Evolutionary conservation across 2,329 filamentous ascomycete genomes (phyloP), one percentile per base, ranked within the genome.

Genomic region (Rhynchosporium graminicola): DNA sequence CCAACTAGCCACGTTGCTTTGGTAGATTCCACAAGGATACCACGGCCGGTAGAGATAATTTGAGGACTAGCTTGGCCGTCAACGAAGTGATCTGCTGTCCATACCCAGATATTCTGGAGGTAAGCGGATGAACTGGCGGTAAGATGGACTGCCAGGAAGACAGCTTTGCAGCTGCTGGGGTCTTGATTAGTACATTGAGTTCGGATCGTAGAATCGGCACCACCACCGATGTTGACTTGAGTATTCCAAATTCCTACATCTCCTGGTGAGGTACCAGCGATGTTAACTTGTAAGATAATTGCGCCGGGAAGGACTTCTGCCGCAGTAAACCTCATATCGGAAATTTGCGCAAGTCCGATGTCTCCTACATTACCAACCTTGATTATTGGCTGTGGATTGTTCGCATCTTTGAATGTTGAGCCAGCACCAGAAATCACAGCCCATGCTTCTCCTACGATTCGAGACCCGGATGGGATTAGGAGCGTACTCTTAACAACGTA

Each of bases 381-480:
- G 13, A 85, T 71, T 36, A 85, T 74, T 0, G 81, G 75, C 28
- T 72, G 73, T 0, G 83, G 83, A 31, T 74, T 74, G 28, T 64
- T 70, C 0, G 73, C 66, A 63, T 79, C 74, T 59, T 69, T 75
- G 70, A 81, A 85, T 40, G 74, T 76, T 64, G 65, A 63, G n/a
- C 83, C 82, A 4, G 72, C 73, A 2, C 76, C 83, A n/a, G 77
- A 79, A 69, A 82, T 80, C 8, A 76, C 77, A 8, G 82, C 77
- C 77, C 80, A 84, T 4, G 79, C 78, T 71, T 86, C 82, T 26
- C 85, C 85, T 9, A 84, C 76, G 31, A 87, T 79, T 2, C 77
- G 77, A 4, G 82, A 80, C 12, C 80, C 78, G 7, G 77, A 73
- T 0, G 81, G 81, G 38, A 83, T 69, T 26, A 76, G 74, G 26